Evolutionary conservation across 2,329 filamentous ascomycete genomes (phyloP).

Genomic region (Apiospora kogelbergensis): DNA sequence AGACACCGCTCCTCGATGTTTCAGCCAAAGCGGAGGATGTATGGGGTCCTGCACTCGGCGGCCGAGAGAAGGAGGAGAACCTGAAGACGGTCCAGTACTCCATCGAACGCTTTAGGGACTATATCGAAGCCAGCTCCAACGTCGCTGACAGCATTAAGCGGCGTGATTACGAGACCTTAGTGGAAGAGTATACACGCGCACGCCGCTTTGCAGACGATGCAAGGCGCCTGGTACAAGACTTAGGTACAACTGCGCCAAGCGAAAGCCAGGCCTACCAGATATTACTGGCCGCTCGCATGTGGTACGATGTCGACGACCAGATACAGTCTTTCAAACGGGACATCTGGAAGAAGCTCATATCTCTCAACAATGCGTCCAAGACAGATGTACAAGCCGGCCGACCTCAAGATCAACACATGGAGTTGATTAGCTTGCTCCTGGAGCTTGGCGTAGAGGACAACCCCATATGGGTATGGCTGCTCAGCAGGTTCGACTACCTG

Average conservation of each 20-base stretch:
- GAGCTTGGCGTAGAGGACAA: conserved; percentile 95
- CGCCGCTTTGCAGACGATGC: conserved; percentile 79
- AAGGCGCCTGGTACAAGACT: conserved; percentile 61
- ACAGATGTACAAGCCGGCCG: conserved; percentile 52
- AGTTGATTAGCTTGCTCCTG: conserved; percentile 84
- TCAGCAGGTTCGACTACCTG: conserved; percentile 85
- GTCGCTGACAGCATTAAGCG: conserved; percentile 85
- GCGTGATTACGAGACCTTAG: conserved; percentile 83
- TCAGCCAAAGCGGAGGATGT: conserved; percentile 95
- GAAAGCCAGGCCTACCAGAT: conserved; percentile 85
- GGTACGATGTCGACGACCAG: conserved; percentile 88
- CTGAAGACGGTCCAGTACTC: conserved; percentile 75
- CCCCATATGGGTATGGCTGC: conserved; percentile 93
- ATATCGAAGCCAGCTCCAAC: conserved; percentile 77
- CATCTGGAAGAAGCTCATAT: conserved; percentile 78
- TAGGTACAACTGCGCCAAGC: conserved; percentile 58
- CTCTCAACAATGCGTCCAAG: conserved; percentile 57
- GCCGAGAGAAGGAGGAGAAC: conserved; percentile 85
- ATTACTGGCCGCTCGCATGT: conserved; percentile 87
- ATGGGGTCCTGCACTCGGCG: conserved; percentile 91
- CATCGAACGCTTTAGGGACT: conserved; percentile 75
- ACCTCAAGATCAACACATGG: conserved; percentile 82
- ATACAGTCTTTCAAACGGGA: conserved; percentile 86
- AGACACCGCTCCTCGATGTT: conserved; percentile 82
- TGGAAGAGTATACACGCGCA: conserved; percentile 85